Evolutionary conservation across 2,329 filamentous ascomycete genomes (phyloP), one percentile per base, ranked within the genome.

Genomic region (Ophiocordyceps camponoti-leonardi): DNA sequence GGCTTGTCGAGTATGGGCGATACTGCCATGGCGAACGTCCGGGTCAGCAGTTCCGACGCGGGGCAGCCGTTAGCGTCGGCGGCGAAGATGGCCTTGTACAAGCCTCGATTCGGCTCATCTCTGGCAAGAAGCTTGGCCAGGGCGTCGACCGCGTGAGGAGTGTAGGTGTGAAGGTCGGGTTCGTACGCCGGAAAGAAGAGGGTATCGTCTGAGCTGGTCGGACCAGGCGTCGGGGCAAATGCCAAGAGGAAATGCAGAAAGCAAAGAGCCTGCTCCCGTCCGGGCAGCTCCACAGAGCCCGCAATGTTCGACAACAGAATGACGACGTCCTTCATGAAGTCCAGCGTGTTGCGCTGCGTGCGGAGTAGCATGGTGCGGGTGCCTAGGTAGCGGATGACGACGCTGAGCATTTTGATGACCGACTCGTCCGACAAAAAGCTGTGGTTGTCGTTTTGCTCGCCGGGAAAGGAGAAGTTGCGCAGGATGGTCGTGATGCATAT

Each of bases 261-360:
- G 55, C 84, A 86, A 37, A 86, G 69, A 0, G 88, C 88, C 58
- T 96, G 88, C 57, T 96, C 88, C 50, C 84, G 81, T 19, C 82
- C 82, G 1, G 87, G 83, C 37, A 98, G 69, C 56, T 90, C 82
- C 45, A 96, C 75, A 11, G 77, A 75, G 42, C 84, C 78, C 8
- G 87, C 80, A 43, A 93, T 77, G 60, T 98, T 96, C 47, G 90
- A 95, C 46, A 98, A 69, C 52, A 94, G 79, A 16, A 86, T 81
- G 47, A 96, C 77, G 28, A 87, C 70, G 60, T 98, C 92, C 64
- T 98, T 98, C 85, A 95, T 94, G 55, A 96, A 90, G 61, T 98
- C 92, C 52, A 95, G 68, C 0, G 84, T 92, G 62, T 95, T 94
- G 56, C 75, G 71, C 52, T 92, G 75, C 4, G 80, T 86, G 37